These are phyloP conservation scores for Blastobotrys arbuscula DNA, from an alignment of 1,139 yeast genomes.

Conservation along the genomic window DNA sequence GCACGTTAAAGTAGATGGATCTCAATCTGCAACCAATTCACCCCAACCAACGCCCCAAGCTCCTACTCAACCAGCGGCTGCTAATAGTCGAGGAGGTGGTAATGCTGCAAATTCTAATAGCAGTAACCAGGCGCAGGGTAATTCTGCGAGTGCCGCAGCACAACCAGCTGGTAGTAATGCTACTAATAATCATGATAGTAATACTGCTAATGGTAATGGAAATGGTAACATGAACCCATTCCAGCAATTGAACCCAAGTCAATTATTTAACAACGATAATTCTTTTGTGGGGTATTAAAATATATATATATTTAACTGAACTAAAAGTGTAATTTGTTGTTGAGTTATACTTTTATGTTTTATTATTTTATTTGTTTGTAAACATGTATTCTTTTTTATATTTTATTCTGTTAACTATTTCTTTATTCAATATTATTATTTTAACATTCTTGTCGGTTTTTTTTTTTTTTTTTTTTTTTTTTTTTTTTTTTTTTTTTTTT, in stretches of 20 bases:
- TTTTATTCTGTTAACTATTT: no score
- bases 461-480: no score
- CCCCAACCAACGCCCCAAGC: background rate
- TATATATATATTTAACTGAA: background rate
- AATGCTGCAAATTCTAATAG: background rate
- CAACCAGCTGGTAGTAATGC: background rate
- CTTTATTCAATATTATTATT: no score
- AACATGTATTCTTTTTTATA: no score
- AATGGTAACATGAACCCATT: background rate
- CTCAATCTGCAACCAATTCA: background rate
- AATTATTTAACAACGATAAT: background rate
- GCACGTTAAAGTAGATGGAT: constrained; percentile 13
- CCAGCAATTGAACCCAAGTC: background rate
- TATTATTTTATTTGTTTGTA: no score
- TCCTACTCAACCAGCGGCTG: background rate
- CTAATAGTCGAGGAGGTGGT: no score
- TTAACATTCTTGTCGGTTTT: no score
- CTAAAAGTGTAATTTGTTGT: background rate
- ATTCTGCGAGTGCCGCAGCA: no score
- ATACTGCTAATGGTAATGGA: background rate
- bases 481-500: no score
- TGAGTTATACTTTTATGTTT: no score
- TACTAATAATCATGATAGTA: background rate
- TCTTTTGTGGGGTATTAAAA: background rate
- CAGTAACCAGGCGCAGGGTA: no score